Evolutionary conservation across 768 basidiomycete genomes (phyloP).

Genomic region (Lyophyllum shimeji): DNA sequence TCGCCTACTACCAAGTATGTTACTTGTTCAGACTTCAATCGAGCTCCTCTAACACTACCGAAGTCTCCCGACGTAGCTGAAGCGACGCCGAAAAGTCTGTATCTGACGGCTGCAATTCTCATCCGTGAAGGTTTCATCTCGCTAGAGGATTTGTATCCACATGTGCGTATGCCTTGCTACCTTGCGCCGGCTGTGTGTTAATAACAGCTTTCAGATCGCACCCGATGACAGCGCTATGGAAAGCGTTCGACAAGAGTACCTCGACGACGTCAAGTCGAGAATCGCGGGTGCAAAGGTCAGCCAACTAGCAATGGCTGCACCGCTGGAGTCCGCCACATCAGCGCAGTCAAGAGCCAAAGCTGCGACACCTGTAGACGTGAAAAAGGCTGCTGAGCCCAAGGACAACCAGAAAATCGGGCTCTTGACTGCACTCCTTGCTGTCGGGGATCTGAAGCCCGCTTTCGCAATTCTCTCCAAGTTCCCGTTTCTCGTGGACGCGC

Average conservation of each 20-base stretch:
- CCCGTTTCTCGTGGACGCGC: slow-evolving; percentile 81
- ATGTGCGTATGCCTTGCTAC: slow-evolving; percentile 56
- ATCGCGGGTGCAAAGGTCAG: slow-evolving; percentile 70
- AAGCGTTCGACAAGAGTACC: slow-evolving; percentile 61
- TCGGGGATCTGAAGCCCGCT: slow-evolving; percentile 82
- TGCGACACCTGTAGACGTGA: slow-evolving; percentile 35
- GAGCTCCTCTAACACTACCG: slow-evolving; percentile 4
- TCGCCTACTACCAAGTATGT: slow-evolving; percentile 82
- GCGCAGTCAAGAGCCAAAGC: slow-evolving; percentile 39
- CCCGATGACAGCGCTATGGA: slow-evolving; percentile 81
- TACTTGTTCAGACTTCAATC: background rate
- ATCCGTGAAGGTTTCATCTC: slow-evolving; percentile 89
- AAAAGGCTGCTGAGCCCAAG: slow-evolving; percentile 33
- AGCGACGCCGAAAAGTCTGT: slow-evolving; percentile 66
- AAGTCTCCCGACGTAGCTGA: slow-evolving; percentile 63
- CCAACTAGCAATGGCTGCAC: slow-evolving; percentile 83
- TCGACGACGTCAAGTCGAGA: slow-evolving; percentile 58
- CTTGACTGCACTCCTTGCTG: slow-evolving; percentile 73
- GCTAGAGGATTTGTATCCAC: slow-evolving; percentile 88
- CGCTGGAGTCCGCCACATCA: slow-evolving; percentile 58
- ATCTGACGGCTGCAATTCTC: slow-evolving; percentile 80
- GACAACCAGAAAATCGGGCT: slow-evolving; percentile 83
- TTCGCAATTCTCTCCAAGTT: slow-evolving; percentile 78
- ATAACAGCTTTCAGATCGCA: slow-evolving; percentile 46
- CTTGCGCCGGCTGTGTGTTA: background rate